Conservation (phyloP, 129 eudicot species). For the Centrapalus pauciflorus region DNA sequence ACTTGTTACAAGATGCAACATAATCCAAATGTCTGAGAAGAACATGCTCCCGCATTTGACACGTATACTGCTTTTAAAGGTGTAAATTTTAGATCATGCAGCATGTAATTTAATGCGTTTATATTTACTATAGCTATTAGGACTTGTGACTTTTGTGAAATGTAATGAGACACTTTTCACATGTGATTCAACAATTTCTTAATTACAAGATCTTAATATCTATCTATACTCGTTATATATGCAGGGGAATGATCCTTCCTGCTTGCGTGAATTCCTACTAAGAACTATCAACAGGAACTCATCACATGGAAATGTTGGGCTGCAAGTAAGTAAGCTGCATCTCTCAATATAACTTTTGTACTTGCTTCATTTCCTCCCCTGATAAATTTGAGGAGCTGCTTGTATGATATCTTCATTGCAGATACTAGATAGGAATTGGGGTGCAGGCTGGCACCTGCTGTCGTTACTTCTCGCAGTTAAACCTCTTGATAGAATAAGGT, state of each 20-base stretch:
- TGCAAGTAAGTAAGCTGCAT: constrained; percentile 52
- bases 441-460: constrained; percentile 97
- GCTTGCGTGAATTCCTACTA: constrained; percentile 88
- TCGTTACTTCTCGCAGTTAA: constrained; percentile 78
- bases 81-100: not conserved
- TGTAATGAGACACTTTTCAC: not conserved
- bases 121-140: not conserved
- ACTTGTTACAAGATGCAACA: not conserved
- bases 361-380: not conserved
- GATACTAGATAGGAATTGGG: constrained; percentile 99
- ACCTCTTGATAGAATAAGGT: constrained; percentile 90
- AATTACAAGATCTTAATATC: not conserved
- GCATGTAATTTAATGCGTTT: not conserved
- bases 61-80: not conserved
- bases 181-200: not conserved
- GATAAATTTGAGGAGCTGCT: not conserved
- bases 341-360: not conserved
- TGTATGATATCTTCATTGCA: constrained; percentile 33
- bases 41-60: too few species aligned
- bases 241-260: constrained; percentile 93
- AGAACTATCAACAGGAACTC: constrained; percentile 55
- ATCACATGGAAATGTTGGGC: constrained; percentile 73
- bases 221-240: constrained; percentile 4
- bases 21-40: too few species aligned
- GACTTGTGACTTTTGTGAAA: not conserved